Base-by-base conservation (phyloP, 495 filamentous ascomycete genomes). In the Penicillium parvum region DNA sequence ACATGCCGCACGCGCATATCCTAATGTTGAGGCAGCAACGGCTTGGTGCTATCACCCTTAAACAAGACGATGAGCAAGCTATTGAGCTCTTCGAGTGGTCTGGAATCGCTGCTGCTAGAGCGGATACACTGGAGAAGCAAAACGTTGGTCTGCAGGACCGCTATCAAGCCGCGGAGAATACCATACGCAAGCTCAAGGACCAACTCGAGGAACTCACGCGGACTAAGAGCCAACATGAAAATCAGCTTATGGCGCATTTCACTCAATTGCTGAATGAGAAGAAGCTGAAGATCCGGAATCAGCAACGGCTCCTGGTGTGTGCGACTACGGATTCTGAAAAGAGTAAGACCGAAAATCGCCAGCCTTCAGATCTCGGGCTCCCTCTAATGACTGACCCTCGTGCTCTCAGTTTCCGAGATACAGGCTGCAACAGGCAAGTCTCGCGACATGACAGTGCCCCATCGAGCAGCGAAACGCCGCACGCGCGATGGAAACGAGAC, bases 201-300 rank as follows among this genome's bases (percentile, higher is more conserved):
- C 77, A 83, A 53, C 61, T 89, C 0, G 72, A 81, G 7, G 81
- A 87, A 23, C 73, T 90, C 19, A 69, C 78, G n/a, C 65, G 65
- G 26, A 68, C 82, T 8, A 88, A 88, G 50, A 66, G 63, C 29
- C 77, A 79, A 12, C 77, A 88, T 41, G 88, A 95, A 54, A 70
- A 76, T 12, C 76, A 82, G 37, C 60, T 94, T 4, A 64, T 94
- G 3, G 72, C 77, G 26, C 89, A 86, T 56, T 88, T 89, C 41
- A 74, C 74, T 23, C 71, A 76, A 14, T 61, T 94, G 2, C 62
- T 95, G 0, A 95, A 95, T 49, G 81, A 83, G 52, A 95, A 95
- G 65, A 95, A 95, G 63, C 69, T 86, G n/a, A 94, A 92, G 63
- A 91, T 95, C 16, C 70, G 88, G 20, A 84, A 91, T 47, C 86